Conservation (phyloP, 2,329 filamentous ascomycete genomes). For the Huntiella bhutanensis region DNA sequence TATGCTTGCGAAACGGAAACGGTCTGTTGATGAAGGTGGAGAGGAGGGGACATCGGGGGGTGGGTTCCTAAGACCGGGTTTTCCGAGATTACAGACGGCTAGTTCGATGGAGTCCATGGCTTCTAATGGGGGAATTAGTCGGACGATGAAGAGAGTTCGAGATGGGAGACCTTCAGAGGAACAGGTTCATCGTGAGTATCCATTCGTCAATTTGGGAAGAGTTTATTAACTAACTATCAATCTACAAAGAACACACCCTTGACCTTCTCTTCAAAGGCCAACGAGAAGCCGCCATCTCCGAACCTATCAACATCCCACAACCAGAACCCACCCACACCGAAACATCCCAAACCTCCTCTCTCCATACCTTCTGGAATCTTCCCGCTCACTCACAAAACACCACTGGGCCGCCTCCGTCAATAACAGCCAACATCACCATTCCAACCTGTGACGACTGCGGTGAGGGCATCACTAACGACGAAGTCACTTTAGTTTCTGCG, state of each 20-base stretch:
- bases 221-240: conserved; percentile 11
- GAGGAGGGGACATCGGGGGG: background rate
- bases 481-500: too few relatives aligned
- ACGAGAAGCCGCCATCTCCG: conserved; percentile 15
- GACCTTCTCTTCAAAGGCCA: conserved; percentile 39
- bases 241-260: conserved; percentile 32
- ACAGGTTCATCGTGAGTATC: conserved; percentile 33
- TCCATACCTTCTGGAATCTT: conserved; percentile 45
- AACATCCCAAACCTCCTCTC: conserved; percentile 17
- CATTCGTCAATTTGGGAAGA: background rate
- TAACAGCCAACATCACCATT: conserved; percentile 13
- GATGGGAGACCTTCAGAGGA: conserved; percentile 37
- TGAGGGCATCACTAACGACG: background rate
- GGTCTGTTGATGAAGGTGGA: conserved; percentile 32
- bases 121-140: conserved; percentile 18
- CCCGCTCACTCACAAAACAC: conserved; percentile 18
- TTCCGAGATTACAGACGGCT: background rate
- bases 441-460: conserved; percentile 37
- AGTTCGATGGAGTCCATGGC: conserved; percentile 9
- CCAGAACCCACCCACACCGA: background rate
- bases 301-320: conserved; percentile 3
- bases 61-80: background rate
- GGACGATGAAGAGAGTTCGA: conserved; percentile 43
- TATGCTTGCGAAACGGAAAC: conserved; percentile 43
- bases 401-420: background rate